Base-by-base conservation (phyloP, 164 flowering plant species). In the Dillenia suffruticosa region DNA sequence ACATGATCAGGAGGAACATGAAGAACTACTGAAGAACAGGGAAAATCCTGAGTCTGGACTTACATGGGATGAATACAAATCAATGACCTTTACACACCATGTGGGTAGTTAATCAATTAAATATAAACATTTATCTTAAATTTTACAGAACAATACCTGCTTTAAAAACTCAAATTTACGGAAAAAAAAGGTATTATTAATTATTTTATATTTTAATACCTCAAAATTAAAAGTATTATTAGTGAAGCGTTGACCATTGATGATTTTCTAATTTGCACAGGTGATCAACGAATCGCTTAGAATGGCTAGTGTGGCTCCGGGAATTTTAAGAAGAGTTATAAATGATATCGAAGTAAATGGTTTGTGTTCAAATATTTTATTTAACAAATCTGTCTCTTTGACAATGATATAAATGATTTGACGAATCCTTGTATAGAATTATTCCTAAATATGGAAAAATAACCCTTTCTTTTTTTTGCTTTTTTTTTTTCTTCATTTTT, bases 221-320 rank as follows among this genome's bases (percentile, higher is more conserved):
- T 19, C 22, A 19, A 1, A 19, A 19, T 19, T 19, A 19, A 19
- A 19, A 19, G 1, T 1, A 19, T 19, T 19, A 19, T 19, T 1
- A 1, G 22, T 1, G 22, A 19, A 19, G 1, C n/a, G 13, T 44
- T 51, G 12, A 12, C 5, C 8, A n/a, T 54, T 44, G 15, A 47
- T 26, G 10, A 0, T 49, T 19, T 19, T 19, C 22, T 19, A 19
- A 19, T 19, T 19, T 19, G 22, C 22, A 15, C 57, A 79, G 79
- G 84, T 81, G 11, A 74, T 81, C 59, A 69, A 81, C 64, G 84
- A 81, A 70, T 51, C 70, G 2, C 70, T 81, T 2, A 67, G 82
- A 62, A 2, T 78, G n/a, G 79, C 70, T 54, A 76, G 49, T 56
- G 56, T 74, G 44, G 49, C 71, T 0, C 78, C 77, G 0, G 74